Conservation (phyloP, 495 filamentous ascomycete genomes). For the Aspergillus kassunensis region DNA sequence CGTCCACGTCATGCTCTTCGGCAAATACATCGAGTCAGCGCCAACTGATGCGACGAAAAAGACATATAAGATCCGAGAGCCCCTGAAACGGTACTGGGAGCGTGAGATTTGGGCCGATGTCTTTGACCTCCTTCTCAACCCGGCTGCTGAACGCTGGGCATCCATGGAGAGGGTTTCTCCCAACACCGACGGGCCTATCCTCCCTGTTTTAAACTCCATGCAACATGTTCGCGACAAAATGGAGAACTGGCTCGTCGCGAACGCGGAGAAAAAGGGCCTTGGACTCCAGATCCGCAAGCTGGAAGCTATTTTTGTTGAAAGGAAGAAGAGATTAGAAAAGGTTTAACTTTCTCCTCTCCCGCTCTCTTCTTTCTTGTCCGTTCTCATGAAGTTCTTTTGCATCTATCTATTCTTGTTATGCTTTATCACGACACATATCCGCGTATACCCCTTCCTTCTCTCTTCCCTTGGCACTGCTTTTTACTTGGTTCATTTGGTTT, state of each 20-base stretch:
- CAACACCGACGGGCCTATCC: conserved; percentile 18
- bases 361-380: not conserved
- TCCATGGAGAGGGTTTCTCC: conserved; percentile 54
- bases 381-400: conserved; percentile 1
- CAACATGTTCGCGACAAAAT: conserved; percentile 64
- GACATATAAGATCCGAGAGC: conserved; percentile 67
- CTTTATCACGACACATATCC: conserved; percentile 1
- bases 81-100: conserved; percentile 92
- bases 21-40: conserved; percentile 86
- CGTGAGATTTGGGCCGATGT: conserved; percentile 79
- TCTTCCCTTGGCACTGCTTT: not conserved
- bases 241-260: conserved; percentile 77
- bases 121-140: conserved; percentile 87
- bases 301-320: conserved; percentile 64
- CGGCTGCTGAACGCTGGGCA: conserved; percentile 44
- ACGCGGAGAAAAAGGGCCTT: conserved; percentile 74
- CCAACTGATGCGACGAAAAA: conserved; percentile 47
- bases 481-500: not conserved
- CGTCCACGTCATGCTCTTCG: conserved; percentile 83
- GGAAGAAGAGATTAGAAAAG: conserved; percentile 53
- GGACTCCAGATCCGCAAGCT: conserved; percentile 56
- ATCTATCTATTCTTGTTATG: conserved; percentile 1
- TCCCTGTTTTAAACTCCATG: conserved; percentile 69
- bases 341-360: conserved; percentile 8
- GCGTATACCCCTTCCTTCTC: conserved; percentile 9